Evolutionary conservation across 306 rosid species (phyloP), one percentile per base, ranked within the genome.

Genomic region (Fragaria ananassa): DNA sequence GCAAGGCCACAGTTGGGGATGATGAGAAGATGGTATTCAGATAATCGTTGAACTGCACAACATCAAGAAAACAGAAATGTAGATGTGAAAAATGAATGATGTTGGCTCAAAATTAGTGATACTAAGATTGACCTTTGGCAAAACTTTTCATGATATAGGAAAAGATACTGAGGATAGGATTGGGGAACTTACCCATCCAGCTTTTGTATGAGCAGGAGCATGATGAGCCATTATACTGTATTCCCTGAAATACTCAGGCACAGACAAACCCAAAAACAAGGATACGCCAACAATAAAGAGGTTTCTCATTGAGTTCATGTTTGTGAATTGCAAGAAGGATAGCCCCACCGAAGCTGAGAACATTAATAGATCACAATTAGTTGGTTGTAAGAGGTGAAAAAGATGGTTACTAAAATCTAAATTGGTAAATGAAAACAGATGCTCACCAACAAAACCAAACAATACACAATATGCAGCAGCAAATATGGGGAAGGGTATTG

Each of bases 231-330:
- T 93, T 18, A 90, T 78, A 61, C 93, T 92, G 87, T 81, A 96
- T 76, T 91, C 94, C 75, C 97, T 86, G 81, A 96, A 96, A 78
- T 92, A 96, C 79, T 87, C 96, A 1, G 99, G 98, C 78, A 96
- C 76, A 53, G 99, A 96, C 58, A 96, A 79, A 14, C 99, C 99
- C 74, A 96, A 85, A 92, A 87, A 96, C 75, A 96, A 88, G 49
- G 99, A 75, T 53, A 96, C 96, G 0, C 97, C 99, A 1, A 87
- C 82, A 54, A 96, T 92, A 74, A 96, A 93, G 73, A 96, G 98
- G 85, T 93, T 96, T 81, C 99, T 89, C 98, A 88, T 81, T 47
- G 99, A 96, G 81, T 96, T 96, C 99, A 96, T 92, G 90, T 96
- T 96, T 74, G 99, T 96, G 83, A 96, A 96, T 83, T 96, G 99